These are phyloP conservation scores for Cicer judaicum DNA, from an alignment of 306 rosid genomes.

Conservation along the genomic window DNA sequence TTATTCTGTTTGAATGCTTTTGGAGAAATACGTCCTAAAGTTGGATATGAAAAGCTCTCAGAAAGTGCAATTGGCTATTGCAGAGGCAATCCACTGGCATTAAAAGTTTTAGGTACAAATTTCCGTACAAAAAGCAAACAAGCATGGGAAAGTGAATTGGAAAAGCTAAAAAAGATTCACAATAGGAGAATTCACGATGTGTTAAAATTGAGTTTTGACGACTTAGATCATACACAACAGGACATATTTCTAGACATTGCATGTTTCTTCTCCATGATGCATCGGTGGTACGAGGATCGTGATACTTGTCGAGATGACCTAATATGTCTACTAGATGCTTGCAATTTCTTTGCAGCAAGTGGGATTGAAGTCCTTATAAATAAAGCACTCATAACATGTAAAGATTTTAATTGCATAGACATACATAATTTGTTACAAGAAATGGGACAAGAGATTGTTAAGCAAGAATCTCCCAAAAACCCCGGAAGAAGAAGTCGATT, in stretches of 20 bases:
- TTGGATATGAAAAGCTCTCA: conserved; percentile 38
- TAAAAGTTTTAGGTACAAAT: conserved; percentile 37
- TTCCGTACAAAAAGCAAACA: not conserved
- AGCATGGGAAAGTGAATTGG: conserved; percentile 29
- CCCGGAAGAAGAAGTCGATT: conserved; percentile 45
- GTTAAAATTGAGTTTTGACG: conserved; percentile 39
- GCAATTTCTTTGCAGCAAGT: not conserved
- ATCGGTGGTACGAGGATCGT: not conserved
- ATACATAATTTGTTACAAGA: conserved; percentile 22
- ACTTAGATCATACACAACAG: not conserved
- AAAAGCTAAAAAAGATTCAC: conserved; percentile 23
- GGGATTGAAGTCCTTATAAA: conserved; percentile 27
- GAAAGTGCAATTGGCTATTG: not conserved
- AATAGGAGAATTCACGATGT: not conserved
- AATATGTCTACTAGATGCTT: not conserved
- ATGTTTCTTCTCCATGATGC: conserved; percentile 24
- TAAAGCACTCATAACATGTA: conserved; percentile 38
- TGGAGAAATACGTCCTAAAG: not conserved
- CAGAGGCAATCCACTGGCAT: not conserved
- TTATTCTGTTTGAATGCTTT: conserved; percentile 47
- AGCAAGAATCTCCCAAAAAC: not conserved
- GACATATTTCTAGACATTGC: conserved; percentile 36
- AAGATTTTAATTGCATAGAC: accelerated
- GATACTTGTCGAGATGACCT: not conserved
- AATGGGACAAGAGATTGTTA: conserved; percentile 40